phyloP scores from a whole-genome alignment of 2,329 filamentous ascomycete genomes.

The Aspergillus neotritici region DNA sequence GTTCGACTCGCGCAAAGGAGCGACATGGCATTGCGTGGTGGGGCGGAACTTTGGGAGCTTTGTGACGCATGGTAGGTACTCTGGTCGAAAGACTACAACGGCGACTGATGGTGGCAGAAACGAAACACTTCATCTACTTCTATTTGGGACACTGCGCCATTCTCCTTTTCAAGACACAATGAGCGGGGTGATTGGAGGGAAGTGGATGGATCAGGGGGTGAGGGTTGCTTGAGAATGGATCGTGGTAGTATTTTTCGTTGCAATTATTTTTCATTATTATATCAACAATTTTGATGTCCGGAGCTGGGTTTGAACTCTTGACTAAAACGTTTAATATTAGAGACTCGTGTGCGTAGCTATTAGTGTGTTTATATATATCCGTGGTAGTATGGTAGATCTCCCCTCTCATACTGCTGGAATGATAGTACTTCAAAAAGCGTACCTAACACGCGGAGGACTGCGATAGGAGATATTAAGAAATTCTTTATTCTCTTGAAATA shows the following conservation, averaged over 20 bases:
- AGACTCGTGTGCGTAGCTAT: too few relatives aligned
- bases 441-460: too few relatives aligned
- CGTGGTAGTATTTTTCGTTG: not conserved
- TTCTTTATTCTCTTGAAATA: too few relatives aligned
- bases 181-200: conserved; percentile 7
- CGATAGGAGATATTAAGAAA: too few relatives aligned
- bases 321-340: too few relatives aligned
- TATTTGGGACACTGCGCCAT: conserved; percentile 98
- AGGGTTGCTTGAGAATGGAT: not conserved
- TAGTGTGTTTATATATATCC: too few relatives aligned
- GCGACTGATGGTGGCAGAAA: conserved; percentile 57
- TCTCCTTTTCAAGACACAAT: conserved; percentile 98
- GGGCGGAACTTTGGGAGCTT: conserved; percentile 98
- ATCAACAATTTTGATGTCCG: too few relatives aligned
- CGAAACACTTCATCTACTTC: conserved; percentile 99
- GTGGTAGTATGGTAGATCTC: too few relatives aligned
- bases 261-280: not conserved
- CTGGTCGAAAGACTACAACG: not conserved
- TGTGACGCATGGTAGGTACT: conserved; percentile 79
- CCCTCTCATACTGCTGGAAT: too few relatives aligned
- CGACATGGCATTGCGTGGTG: conserved; percentile 99
- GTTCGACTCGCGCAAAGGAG: conserved; percentile 96
- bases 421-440: too few relatives aligned
- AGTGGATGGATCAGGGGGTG: too few relatives aligned
- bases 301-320: too few relatives aligned